These are phyloP conservation scores for Thuja plicata DNA, from an alignment of 83 land plant genomes.

Conservation along the genomic window DNA sequence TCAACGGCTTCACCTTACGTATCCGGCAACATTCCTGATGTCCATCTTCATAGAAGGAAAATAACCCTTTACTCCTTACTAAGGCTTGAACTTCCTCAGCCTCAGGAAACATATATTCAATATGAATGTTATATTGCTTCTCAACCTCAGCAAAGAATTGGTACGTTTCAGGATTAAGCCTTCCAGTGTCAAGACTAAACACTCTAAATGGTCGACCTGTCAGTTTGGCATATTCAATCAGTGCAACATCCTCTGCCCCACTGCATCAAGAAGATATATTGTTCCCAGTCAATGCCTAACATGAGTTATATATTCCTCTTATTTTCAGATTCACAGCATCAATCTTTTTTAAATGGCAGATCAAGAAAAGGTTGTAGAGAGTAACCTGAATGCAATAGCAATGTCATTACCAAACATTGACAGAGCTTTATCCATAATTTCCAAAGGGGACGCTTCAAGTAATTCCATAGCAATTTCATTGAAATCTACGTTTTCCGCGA, in stretches of 20 bases:
- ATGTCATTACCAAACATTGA: conserved; percentile 84
- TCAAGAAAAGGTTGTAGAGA: neutral
- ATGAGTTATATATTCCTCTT: neutral
- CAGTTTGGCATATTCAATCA: conserved; percentile 89
- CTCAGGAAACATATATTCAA: conserved; percentile 96
- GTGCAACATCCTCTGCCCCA: conserved; percentile 96
- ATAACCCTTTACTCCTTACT: conserved; percentile 79
- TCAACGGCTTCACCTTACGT: conserved; percentile 82
- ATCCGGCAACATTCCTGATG: conserved; percentile 98
- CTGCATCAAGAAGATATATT: conserved; percentile 36
- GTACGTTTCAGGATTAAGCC: conserved; percentile 91
- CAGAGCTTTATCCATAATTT: conserved; percentile 87
- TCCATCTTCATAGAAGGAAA: conserved; percentile 94
- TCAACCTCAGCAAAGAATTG: conserved; percentile 78
- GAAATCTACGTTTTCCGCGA: conserved; percentile 41
- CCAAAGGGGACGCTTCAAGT: conserved; percentile 75
- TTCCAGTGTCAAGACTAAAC: conserved; percentile 93
- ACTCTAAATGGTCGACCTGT: conserved; percentile 91
- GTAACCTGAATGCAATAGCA: conserved; percentile 77
- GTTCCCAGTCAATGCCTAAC: neutral
- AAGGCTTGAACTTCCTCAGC: conserved; percentile 80
- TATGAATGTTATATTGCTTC: conserved; percentile 85
- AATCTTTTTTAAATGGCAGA: neutral
- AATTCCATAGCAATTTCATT: conserved; percentile 59
- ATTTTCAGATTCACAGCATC: neutral